Conservation (phyloP, 2,329 filamentous ascomycete species). For the Sphaceloma murrayae region DNA sequence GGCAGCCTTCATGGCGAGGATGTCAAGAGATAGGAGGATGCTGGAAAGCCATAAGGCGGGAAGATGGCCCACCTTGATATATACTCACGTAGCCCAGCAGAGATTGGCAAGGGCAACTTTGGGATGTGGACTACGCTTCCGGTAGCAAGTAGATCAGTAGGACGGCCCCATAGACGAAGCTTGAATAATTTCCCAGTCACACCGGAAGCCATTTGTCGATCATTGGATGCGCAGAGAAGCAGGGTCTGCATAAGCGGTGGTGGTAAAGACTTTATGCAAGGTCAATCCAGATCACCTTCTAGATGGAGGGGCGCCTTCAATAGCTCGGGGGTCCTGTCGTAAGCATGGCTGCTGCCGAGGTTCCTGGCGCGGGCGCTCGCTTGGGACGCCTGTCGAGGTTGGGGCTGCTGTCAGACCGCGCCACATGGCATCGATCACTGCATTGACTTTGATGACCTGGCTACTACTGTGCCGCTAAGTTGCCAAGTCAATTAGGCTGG, state of each 20-base stretch:
- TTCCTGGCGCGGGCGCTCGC: background rate
- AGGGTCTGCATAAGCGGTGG: background rate
- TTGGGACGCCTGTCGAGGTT: too few relatives aligned
- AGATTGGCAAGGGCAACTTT: background rate
- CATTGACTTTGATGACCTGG: too few relatives aligned
- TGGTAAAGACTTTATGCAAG: background rate
- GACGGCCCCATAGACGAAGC: background rate
- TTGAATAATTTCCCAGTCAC: constrained; percentile 2
- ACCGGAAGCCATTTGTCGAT: constrained; percentile 4
- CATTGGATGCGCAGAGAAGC: constrained; percentile 3
- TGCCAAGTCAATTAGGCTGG: too few relatives aligned
- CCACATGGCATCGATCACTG: too few relatives aligned
- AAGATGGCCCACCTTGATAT: background rate
- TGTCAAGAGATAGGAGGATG: background rate
- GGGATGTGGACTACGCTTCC: background rate
- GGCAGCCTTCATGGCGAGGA: background rate
- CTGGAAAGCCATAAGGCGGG: background rate
- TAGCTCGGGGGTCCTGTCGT: background rate
- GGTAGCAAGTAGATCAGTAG: background rate
- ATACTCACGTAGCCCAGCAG: background rate
- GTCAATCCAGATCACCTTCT: background rate
- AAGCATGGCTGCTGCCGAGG: constrained; percentile 5
- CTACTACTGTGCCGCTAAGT: too few relatives aligned
- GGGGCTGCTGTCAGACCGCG: constrained; percentile 5
- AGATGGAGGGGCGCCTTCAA: constrained; percentile 1